Percentiles rank a stretch among this genome's conserved stretches.
These are phyloP conservation scores for Mycena belliarum DNA, from an alignment of 768 basidiomycete genomes.

Conservation along the genomic window DNA sequence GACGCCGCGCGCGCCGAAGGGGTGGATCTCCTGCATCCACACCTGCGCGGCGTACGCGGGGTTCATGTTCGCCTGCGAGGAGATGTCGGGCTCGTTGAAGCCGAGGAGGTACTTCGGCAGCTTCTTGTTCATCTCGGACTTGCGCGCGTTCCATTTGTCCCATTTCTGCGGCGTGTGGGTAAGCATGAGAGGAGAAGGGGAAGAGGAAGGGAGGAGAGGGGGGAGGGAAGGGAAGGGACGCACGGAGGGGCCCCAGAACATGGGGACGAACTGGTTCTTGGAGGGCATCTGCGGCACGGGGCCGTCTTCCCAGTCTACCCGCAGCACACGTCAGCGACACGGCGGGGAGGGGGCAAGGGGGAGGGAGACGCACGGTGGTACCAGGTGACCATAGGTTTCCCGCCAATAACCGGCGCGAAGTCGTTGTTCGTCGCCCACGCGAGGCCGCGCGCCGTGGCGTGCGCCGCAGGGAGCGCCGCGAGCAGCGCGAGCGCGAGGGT, in stretches of 20 bases:
- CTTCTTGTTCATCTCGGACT: conserved; percentile 5
- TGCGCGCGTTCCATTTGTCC: conserved; percentile 4
- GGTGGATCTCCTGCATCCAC: conserved; percentile 18
- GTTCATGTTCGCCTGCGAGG: conserved; percentile 12
- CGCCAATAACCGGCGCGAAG: conserved; percentile 3
- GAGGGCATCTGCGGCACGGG: conserved; percentile 12
- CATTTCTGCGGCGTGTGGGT: background rate
- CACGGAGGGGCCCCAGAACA: conserved; percentile 13
- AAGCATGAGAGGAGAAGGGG: too few relatives aligned
- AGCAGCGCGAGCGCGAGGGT: background rate
- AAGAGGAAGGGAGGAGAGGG: too few relatives aligned
- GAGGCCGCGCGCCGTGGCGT: conserved; percentile 5
- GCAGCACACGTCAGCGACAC: background rate
- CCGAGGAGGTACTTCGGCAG: conserved; percentile 5
- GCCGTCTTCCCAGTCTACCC: conserved; percentile 16
- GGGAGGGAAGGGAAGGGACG: background rate
- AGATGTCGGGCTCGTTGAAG: conserved; percentile 20
- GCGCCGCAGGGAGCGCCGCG: background rate
- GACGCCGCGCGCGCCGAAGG: conserved; percentile 10
- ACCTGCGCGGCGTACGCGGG: conserved; percentile 9
- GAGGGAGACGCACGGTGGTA: conserved; percentile 6
- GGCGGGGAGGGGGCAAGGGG: background rate
- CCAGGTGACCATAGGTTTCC: conserved; percentile 6
- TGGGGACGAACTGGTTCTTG: conserved; percentile 11
- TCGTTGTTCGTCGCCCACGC: conserved; percentile 17